These are phyloP conservation scores for Craterostigma plantagineum DNA, from an alignment of 257 asterid genomes.

Conservation along the genomic window DNA sequence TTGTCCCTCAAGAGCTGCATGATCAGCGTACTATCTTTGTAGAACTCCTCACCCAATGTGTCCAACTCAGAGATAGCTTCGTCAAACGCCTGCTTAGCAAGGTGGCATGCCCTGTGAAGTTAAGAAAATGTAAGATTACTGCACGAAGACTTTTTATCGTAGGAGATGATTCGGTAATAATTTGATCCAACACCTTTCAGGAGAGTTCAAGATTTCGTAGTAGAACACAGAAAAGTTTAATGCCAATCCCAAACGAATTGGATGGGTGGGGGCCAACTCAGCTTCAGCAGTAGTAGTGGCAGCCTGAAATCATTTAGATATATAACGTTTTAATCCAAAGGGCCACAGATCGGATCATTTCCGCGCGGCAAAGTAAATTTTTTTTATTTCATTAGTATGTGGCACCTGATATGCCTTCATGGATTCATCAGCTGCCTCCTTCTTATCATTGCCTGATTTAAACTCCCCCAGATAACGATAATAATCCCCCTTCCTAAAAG, in stretches of 20 bases:
- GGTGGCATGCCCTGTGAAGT: conserved; percentile 65
- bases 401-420: conserved; percentile 45
- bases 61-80: conserved; percentile 89
- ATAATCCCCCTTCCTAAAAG: conserved; percentile 48
- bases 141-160: conserved; percentile 2
- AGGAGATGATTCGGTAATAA: conserved; percentile 1
- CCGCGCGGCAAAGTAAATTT: too few relatives aligned
- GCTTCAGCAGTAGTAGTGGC: conserved; percentile 71
- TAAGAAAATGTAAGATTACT: not conserved
- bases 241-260: conserved; percentile 87
- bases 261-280: conserved; percentile 78
- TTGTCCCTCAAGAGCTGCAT: conserved; percentile 90
- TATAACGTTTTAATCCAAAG: too few relatives aligned
- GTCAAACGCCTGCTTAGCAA: conserved; percentile 91
- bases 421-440: conserved; percentile 46
- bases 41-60: conserved; percentile 74
- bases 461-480: conserved; percentile 54
- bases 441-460: conserved; percentile 35
- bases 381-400: too few relatives aligned
- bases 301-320: conserved; percentile 22
- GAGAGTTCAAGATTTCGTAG: conserved; percentile 77
- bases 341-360: too few relatives aligned
- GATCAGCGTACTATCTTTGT: conserved; percentile 85
- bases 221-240: conserved; percentile 81
- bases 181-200: conserved; percentile 53